Evolutionary conservation across 2,329 filamentous ascomycete species (phyloP).

Genomic region (Periconia sp.): DNA sequence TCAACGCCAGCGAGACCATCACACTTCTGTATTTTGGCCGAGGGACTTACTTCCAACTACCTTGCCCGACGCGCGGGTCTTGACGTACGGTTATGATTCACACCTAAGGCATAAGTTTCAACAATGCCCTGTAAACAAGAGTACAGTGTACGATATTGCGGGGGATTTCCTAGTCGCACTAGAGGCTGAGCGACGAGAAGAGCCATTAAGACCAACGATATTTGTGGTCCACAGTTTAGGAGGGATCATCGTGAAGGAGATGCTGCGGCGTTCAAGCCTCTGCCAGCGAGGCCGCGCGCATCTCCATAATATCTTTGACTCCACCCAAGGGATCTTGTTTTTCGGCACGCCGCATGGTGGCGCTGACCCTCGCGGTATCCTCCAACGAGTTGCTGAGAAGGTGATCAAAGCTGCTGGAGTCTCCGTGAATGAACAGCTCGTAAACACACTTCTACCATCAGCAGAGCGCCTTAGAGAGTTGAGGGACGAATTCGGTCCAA

Average conservation of each 20-base stretch:
- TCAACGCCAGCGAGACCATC: no score
- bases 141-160: constrained; percentile 41
- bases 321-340: constrained; percentile 42
- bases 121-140: constrained; percentile 27
- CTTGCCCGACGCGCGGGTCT: constrained; percentile 11
- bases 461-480: constrained; percentile 42
- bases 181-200: constrained; percentile 32
- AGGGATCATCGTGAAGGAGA: constrained; percentile 33
- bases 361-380: constrained; percentile 22
- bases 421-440: constrained; percentile 41
- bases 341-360: constrained; percentile 47
- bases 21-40: constrained; percentile 17
- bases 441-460: constrained; percentile 40
- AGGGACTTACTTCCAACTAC: constrained; percentile 11
- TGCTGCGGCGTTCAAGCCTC: constrained; percentile 10
- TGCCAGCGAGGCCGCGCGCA: constrained; percentile 21
- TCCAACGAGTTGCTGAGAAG: constrained; percentile 29
- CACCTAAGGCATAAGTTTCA: constrained; percentile 13
- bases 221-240: constrained; percentile 40
- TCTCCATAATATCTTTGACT: constrained; percentile 22
- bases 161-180: constrained; percentile 43
- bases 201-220: constrained; percentile 31
- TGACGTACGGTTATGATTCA: constrained; percentile 19
- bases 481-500: constrained; percentile 30
- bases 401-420: constrained; percentile 31